Evolutionary conservation across 345 rosid genomes (phyloP).

Genomic region (Moricandia arvensis): DNA sequence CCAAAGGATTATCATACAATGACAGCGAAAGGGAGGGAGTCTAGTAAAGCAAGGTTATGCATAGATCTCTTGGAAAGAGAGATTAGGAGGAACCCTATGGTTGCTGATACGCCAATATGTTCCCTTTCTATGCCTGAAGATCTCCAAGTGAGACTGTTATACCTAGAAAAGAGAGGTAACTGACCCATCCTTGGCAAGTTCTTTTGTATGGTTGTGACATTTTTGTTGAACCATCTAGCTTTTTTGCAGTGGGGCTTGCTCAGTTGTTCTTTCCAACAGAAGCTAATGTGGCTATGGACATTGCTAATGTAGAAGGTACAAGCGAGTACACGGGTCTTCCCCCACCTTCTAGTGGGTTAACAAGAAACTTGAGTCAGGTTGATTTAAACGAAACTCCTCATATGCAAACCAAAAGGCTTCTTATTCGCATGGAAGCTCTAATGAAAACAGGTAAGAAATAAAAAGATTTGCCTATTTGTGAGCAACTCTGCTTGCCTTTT

Average conservation of each 20-base stretch:
- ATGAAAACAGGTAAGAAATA: slow-evolving; percentile 69
- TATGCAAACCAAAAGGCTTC: slow-evolving; percentile 64
- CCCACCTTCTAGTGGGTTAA: slow-evolving; percentile 48
- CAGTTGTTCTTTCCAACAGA: slow-evolving; percentile 82
- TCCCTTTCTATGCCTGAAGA: slow-evolving; percentile 61
- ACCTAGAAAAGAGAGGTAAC: slow-evolving; percentile 94
- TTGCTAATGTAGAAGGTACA: slow-evolving; percentile 72
- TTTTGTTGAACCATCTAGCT: neutral
- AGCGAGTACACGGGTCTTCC: slow-evolving; percentile 60
- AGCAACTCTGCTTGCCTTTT: neutral
- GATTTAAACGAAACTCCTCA: slow-evolving; percentile 89
- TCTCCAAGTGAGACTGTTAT: slow-evolving; percentile 80
- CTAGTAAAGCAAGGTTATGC: slow-evolving; percentile 77
- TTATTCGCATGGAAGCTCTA: slow-evolving; percentile 71
- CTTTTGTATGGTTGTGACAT: neutral
- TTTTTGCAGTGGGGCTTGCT: slow-evolving; percentile 76
- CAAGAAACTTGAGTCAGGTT: slow-evolving; percentile 74
- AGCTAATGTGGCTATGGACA: slow-evolving; percentile 94
- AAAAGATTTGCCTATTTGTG: neutral
- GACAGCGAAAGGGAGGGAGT: slow-evolving; percentile 65
- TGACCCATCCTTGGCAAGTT: neutral
- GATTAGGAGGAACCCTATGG: slow-evolving; percentile 70
- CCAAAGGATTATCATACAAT: slow-evolving; percentile 81
- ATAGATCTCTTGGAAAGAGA: slow-evolving; percentile 89
- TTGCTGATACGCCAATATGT: slow-evolving; percentile 44